These are phyloP conservation scores for Talaromyces pinophilus DNA, from an alignment of 2,329 filamentous ascomycete species.

Conservation along the genomic window DNA sequence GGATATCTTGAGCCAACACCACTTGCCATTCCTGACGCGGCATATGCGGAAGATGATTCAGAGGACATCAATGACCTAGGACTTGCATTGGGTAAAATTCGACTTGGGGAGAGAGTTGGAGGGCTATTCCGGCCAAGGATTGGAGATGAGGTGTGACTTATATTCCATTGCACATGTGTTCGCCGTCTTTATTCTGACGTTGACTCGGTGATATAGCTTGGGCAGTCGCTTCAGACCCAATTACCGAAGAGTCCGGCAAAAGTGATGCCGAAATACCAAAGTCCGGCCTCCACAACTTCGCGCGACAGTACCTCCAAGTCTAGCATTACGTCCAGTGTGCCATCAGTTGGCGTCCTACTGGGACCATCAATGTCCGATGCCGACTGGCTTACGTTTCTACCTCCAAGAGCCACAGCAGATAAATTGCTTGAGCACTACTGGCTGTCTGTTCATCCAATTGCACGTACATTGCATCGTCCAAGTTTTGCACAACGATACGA, in stretches of 20 bases:
- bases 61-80: conserved; percentile 17
- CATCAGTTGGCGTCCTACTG: not conserved
- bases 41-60: conserved; percentile 26
- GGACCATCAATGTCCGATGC: not conserved
- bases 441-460: conserved; percentile 66
- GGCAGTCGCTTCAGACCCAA: conserved; percentile 3
- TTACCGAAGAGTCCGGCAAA: not conserved
- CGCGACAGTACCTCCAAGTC: not conserved
- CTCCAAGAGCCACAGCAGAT: conserved; percentile 36
- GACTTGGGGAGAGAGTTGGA: conserved; percentile 3
- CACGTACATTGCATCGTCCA: conserved; percentile 65
- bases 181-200: not conserved
- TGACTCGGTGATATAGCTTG: conserved; percentile 41
- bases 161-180: not conserved
- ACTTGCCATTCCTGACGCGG: conserved; percentile 22
- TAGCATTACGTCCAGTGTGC: not conserved
- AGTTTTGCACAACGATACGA: conserved; percentile 66
- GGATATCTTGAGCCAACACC: conserved; percentile 10
- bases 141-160: conserved; percentile 7
- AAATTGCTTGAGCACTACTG: conserved; percentile 68
- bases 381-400: not conserved
- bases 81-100: conserved; percentile 2
- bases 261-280: not conserved
- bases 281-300: not conserved
- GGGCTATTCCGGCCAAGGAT: conserved; percentile 13